Evolutionary conservation across 305 asterid species (phyloP).

Genomic region (Fraxinus greggii): DNA sequence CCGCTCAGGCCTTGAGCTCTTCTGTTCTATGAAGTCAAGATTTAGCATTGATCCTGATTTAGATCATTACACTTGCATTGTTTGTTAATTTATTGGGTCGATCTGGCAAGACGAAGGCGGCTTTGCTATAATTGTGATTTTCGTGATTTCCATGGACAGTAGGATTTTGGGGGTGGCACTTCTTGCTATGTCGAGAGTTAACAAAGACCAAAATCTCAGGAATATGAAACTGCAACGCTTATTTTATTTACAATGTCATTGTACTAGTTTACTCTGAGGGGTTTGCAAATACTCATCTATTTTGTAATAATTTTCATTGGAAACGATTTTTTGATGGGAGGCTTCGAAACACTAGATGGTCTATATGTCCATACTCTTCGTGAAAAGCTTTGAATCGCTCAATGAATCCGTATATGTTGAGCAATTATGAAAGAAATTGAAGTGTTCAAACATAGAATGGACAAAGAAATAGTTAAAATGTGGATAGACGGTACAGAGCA

Average conservation of each 20-base stretch:
- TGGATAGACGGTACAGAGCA: background rate
- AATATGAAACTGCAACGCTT: background rate
- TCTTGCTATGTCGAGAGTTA: constrained; percentile 35
- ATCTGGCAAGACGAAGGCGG: constrained; percentile 38
- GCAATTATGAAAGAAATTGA: background rate
- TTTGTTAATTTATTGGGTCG: constrained; percentile 48
- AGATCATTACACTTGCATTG: constrained; percentile 43
- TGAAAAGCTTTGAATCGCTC: background rate
- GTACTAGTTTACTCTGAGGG: background rate
- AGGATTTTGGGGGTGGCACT: constrained; percentile 43
- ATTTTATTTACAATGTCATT: background rate
- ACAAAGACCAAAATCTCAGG: constrained; percentile 23
- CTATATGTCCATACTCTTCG: background rate
- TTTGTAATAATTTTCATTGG: background rate
- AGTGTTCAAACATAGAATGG: background rate
- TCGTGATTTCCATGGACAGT: constrained; percentile 19
- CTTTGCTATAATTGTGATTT: constrained; percentile 32
- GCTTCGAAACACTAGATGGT: background rate
- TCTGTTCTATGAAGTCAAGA: constrained; percentile 36
- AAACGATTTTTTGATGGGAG: background rate
- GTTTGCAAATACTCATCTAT: background rate
- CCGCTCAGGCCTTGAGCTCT: constrained; percentile 36
- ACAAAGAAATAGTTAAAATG: background rate
- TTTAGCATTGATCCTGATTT: constrained; percentile 34
- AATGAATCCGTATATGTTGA: background rate